These are phyloP conservation scores for Penicillium sp. DNA, from an alignment of 2,329 filamentous ascomycete species.

Conservation along the genomic window DNA sequence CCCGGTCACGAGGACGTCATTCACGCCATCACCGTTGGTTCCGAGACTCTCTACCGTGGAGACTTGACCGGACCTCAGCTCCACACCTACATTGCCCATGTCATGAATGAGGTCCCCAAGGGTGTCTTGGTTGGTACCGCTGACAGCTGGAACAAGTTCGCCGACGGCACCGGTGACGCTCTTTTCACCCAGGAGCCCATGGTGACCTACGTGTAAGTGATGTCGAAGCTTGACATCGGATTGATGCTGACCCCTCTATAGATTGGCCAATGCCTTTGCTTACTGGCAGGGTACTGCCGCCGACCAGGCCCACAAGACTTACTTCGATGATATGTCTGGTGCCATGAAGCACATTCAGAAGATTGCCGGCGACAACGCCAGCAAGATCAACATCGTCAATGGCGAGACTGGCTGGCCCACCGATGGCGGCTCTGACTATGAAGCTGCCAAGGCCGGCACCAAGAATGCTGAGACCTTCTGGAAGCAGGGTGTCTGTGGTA, in stretches of 20 bases:
- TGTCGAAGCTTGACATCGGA: not conserved
- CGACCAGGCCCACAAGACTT: constrained; percentile 61
- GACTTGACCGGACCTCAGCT: constrained; percentile 65
- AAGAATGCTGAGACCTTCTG: constrained; percentile 63
- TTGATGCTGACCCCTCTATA: constrained; percentile 25
- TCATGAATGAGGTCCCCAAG: constrained; percentile 57
- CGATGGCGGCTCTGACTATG: constrained; percentile 62
- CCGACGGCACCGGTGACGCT: constrained; percentile 66
- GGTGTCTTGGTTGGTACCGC: constrained; percentile 65
- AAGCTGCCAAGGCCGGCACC: constrained; percentile 60
- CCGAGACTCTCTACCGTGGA: constrained; percentile 69
- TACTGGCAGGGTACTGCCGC: constrained; percentile 70
- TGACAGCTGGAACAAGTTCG: constrained; percentile 73
- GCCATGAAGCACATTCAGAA: constrained; percentile 65
- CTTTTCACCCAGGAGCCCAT: constrained; percentile 58
- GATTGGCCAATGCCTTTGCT: constrained; percentile 67
- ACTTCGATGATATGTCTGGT: constrained; percentile 68
- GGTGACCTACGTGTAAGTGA: constrained; percentile 59
- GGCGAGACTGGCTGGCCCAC: constrained; percentile 71
- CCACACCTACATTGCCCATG: constrained; percentile 62
- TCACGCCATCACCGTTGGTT: constrained; percentile 70
- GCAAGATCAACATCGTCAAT: constrained; percentile 66
- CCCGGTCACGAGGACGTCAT: constrained; percentile 58
- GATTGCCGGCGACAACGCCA: constrained; percentile 53
- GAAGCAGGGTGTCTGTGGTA: constrained; percentile 63